Conservation (phyloP, 495 filamentous ascomycete species). For the Astrocystis sublimbata region DNA sequence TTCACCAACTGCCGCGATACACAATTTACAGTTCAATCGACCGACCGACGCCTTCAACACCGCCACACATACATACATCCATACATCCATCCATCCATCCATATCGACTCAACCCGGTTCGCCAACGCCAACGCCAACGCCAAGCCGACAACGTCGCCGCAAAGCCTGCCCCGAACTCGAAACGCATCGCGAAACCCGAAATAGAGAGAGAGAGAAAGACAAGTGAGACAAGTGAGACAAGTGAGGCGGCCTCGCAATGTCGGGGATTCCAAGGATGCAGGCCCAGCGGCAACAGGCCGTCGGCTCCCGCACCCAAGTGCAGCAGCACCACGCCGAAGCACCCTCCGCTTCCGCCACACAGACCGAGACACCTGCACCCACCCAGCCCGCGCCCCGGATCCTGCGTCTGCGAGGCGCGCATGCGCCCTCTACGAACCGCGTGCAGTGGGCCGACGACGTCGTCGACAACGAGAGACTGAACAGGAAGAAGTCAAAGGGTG, state of each 20-base stretch:
- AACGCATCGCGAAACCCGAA: too few species aligned
- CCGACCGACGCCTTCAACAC: too few species aligned
- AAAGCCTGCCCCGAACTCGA: too few species aligned
- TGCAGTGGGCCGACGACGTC: slow-evolving; percentile 91
- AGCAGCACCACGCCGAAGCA: slow-evolving; percentile 19
- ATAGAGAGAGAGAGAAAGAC: too few species aligned
- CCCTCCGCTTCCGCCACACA: slow-evolving; percentile 27
- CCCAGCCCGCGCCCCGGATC: slow-evolving; percentile 37
- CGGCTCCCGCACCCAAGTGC: slow-evolving; percentile 22
- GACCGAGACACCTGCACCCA: slow-evolving; percentile 20
- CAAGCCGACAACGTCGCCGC: too few species aligned
- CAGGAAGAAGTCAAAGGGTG: slow-evolving; percentile 92
- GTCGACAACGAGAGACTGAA: slow-evolving; percentile 96
- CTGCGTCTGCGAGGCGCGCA: slow-evolving; percentile 49
- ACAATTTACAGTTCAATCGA: too few species aligned
- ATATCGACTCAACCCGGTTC: too few species aligned
- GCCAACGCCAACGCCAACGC: too few species aligned
- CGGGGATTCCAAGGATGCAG: slow-evolving; percentile 15
- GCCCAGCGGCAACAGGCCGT: slow-evolving; percentile 21
- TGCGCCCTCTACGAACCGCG: slow-evolving; percentile 48
- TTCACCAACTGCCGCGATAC: too few species aligned
- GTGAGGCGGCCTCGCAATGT: slow-evolving; percentile 12
- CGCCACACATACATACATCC: too few species aligned
- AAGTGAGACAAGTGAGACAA: too few species aligned
- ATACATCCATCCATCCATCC: too few species aligned